Evolutionary conservation across 2,329 filamentous ascomycete species (phyloP), one percentile per base, ranked within the genome.

Genomic region (Microsporum ferrugineum): DNA sequence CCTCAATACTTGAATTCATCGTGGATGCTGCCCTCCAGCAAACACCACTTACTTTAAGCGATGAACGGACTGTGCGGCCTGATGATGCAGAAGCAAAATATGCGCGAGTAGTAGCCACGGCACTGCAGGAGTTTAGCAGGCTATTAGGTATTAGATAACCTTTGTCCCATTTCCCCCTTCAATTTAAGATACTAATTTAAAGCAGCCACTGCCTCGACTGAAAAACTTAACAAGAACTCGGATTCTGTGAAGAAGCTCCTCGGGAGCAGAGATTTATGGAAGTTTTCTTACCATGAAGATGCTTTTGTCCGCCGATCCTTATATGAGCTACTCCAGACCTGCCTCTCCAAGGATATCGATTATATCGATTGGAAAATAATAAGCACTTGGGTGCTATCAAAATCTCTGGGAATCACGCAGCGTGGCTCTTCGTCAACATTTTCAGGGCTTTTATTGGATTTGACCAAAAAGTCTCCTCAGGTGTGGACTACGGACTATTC

Each of bases 41-140:
- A 73, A 92, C 88, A 0, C 74, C 86, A 2, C 81, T 87, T 39
- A 95, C 89, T 0, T 78, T 99, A 39, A 97, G 91, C 70, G 94
- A 99, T 71, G 89, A 95, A 74, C 83, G 92, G 29, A 89, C 85
- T 0, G 89, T 91, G 2, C 94, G 84, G 62, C 76, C 83, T 6
- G 92, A 97, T 66, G 94, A 99, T 71, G 86, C 90, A 2, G 83
- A 91, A 66, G 83, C 88, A 17, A 96, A 96, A 68, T 94, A 95
- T 75, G 83, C 85, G 63, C 83, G 94, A 55, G 91, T 96, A 2
- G 79, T 84, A n/a, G 80, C 82, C 1, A 82, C 83, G 5, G 82
- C 79, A 59, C 73, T 85, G 31, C 71, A 80, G 31, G 73, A 84
- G 14, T 75, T 86, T 23, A 78, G 78, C 14, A 79, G 80, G 60